A percentile compares a stretch with the other conserved stretches of the same genome.
Conservation (phyloP, 2,329 filamentous ascomycete genomes). For the Neofusicoccum laricinum region DNA sequence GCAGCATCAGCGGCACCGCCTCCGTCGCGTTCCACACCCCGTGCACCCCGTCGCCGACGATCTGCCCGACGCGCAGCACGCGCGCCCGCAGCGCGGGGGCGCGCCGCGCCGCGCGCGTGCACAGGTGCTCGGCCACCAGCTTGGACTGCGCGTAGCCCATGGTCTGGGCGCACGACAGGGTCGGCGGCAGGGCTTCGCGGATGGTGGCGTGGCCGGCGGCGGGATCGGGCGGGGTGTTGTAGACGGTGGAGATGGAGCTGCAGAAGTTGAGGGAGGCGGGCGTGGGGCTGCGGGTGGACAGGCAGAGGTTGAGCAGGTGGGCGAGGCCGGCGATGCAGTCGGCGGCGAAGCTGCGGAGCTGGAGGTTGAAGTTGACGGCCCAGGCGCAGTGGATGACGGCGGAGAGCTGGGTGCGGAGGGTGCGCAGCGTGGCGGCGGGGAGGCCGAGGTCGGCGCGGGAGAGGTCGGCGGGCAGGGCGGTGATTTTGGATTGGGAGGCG, state of each 20-base stretch:
- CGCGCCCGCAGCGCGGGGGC: conserved; percentile 23
- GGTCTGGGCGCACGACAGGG: conserved; percentile 42
- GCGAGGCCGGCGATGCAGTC: conserved; percentile 45
- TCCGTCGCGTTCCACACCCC: conserved; percentile 52
- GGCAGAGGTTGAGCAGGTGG: conserved; percentile 44
- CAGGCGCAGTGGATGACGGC: conserved; percentile 53
- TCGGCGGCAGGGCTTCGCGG: conserved; percentile 35
- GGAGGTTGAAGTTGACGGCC: conserved; percentile 58
- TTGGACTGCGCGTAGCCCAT: conserved; percentile 54
- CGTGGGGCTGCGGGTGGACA: conserved; percentile 29
- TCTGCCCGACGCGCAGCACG: conserved; percentile 45
- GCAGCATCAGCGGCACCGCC: conserved; percentile 50
- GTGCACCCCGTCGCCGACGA: conserved; percentile 46
- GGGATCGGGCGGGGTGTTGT: background rate
- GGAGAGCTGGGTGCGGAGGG: conserved; percentile 30
- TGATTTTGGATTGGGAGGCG: conserved; percentile 27
- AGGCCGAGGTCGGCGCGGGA: conserved; percentile 42
- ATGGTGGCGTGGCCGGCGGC: conserved; percentile 33
- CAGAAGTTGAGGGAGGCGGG: conserved; percentile 45
- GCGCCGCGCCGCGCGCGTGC: conserved; percentile 24
- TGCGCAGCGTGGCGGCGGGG: conserved; percentile 19
- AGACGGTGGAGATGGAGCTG: conserved; percentile 41
- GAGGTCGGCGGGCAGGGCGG: conserved; percentile 41
- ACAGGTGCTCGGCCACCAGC: conserved; percentile 48
- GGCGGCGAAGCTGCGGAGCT: conserved; percentile 48